phyloP scores from a whole-genome alignment of 768 basidiomycete species.

The Mycena filopes region DNA sequence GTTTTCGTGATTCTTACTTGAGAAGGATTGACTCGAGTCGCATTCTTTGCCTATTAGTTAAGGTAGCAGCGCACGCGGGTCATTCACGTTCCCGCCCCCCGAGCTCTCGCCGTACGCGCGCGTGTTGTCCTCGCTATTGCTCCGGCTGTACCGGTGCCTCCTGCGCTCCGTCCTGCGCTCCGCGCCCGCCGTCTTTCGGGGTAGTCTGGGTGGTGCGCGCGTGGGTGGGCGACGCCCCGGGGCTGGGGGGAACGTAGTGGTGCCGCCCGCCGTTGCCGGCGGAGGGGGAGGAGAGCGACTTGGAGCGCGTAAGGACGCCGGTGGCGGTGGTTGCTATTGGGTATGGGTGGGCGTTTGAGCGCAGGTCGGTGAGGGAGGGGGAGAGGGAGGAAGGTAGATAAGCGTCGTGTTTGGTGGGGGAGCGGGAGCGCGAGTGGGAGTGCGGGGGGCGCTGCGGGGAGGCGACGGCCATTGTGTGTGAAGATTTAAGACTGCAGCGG shows the following conservation, averaged over 20 bases:
- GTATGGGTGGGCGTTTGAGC: slow-evolving; percentile 81
- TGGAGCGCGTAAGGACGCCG: slow-evolving; percentile 74
- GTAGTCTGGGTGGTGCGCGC: too few relatives aligned
- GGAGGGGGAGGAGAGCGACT: slow-evolving; percentile 55
- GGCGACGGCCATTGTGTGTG: too few relatives aligned
- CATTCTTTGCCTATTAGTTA: too few relatives aligned
- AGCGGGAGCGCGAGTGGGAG: too few relatives aligned
- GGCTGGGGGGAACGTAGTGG: slow-evolving; percentile 61
- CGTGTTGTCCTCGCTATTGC: slow-evolving; percentile 30
- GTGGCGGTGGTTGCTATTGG: slow-evolving; percentile 85
- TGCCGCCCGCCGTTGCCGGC: slow-evolving; percentile 42
- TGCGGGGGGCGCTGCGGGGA: too few relatives aligned
- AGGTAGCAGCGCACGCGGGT: slow-evolving; percentile 31
- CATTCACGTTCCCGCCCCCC: neutral
- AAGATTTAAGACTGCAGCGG: too few relatives aligned
- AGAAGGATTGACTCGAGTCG: too few relatives aligned
- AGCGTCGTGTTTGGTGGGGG: too few relatives aligned
- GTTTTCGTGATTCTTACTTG: too few relatives aligned
- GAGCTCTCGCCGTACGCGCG: too few relatives aligned
- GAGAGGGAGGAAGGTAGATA: neutral
- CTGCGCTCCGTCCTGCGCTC: slow-evolving; percentile 23
- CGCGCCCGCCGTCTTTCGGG: neutral
- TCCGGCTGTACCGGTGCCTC: slow-evolving; percentile 32
- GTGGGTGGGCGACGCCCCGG: slow-evolving; percentile 33
- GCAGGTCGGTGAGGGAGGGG: slow-evolving; percentile 19